A percentile compares a stretch with the other conserved stretches of the same genome.
phyloP scores from a whole-genome alignment of 176 grass and related monocot species.

The Eragrostis curvula region DNA sequence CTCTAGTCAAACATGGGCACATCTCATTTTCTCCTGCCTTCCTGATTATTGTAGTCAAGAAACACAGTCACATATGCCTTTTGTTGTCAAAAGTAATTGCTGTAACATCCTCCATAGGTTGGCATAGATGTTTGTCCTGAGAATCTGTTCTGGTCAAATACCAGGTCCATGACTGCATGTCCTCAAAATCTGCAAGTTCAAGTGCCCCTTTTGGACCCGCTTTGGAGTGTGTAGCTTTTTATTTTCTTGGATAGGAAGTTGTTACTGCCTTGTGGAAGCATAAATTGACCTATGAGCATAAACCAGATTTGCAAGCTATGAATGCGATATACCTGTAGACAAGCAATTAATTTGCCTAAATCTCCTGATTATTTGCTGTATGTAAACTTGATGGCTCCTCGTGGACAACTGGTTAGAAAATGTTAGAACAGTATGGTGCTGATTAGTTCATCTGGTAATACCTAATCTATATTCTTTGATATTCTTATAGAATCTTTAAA shows the following conservation, averaged over 20 bases:
- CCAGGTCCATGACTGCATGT: background rate
- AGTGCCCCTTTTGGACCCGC: background rate
- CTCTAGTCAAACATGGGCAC: background rate
- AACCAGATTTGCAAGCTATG: background rate
- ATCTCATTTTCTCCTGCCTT: background rate
- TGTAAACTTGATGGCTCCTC: constrained; percentile 1
- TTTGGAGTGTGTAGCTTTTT: background rate
- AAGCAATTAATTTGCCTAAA: constrained; percentile 14
- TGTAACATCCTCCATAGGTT: background rate
- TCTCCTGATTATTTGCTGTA: constrained; percentile 16
- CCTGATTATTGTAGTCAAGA: background rate
- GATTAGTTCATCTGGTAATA: constrained; percentile 21
- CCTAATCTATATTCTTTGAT: constrained; percentile 17
- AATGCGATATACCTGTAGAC: background rate
- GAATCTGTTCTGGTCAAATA: constrained; percentile 4
- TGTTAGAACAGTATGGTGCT: background rate
- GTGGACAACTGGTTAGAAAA: background rate
- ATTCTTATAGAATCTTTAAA: constrained; percentile 2
- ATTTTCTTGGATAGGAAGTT: background rate
- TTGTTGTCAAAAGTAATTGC: constrained; percentile 16
- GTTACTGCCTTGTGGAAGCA: background rate
- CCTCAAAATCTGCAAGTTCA: background rate
- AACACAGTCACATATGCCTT: constrained; percentile 6
- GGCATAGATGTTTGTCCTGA: background rate
- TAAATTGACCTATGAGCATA: constrained; percentile 1